Percentiles rank a stretch among this genome's conserved stretches.
phyloP scores from a whole-genome alignment of 1,284 basidiomycete species.

The Retiboletus flavoniger region DNA sequence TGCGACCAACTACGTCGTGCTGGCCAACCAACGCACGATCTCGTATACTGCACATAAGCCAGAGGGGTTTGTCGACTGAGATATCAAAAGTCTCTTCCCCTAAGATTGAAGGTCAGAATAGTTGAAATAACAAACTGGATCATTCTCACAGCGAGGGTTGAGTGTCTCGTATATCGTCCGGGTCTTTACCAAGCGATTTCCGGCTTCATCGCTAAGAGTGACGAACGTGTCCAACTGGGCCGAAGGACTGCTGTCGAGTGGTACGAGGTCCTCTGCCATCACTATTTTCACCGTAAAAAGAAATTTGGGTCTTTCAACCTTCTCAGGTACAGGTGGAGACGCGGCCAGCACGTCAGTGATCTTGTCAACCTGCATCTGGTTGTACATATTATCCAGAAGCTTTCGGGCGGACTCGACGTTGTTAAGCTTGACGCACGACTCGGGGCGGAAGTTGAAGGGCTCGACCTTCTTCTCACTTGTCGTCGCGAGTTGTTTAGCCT shows the following conservation, averaged over 20 bases:
- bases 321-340: conserved; percentile 69
- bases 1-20: conserved; percentile 88
- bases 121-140: not conserved
- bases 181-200: conserved; percentile 90
- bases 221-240: conserved; percentile 87
- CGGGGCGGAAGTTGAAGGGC: conserved; percentile 90
- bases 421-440: conserved; percentile 97
- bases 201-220: conserved; percentile 90
- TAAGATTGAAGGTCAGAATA: conserved; percentile 30
- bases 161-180: conserved; percentile 92
- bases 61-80: conserved; percentile 84
- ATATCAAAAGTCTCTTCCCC: conserved; percentile 98
- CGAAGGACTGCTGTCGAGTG: conserved; percentile 68
- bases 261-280: conserved; percentile 81
- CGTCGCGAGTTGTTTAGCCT: conserved; percentile 75
- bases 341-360: conserved; percentile 67
- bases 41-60: conserved; percentile 95
- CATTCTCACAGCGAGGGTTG: conserved; percentile 79
- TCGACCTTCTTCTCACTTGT: conserved; percentile 88
- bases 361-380: conserved; percentile 87
- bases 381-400: conserved; percentile 92
- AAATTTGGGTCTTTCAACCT: conserved; percentile 63
- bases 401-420: conserved; percentile 92
- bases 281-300: conserved; percentile 95
- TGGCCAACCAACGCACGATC: conserved; percentile 88